A percentile compares a stretch with the other conserved stretches of the same genome.
phyloP scores from a whole-genome alignment of 495 filamentous ascomycete species.

The Penicillium cataractarum region DNA sequence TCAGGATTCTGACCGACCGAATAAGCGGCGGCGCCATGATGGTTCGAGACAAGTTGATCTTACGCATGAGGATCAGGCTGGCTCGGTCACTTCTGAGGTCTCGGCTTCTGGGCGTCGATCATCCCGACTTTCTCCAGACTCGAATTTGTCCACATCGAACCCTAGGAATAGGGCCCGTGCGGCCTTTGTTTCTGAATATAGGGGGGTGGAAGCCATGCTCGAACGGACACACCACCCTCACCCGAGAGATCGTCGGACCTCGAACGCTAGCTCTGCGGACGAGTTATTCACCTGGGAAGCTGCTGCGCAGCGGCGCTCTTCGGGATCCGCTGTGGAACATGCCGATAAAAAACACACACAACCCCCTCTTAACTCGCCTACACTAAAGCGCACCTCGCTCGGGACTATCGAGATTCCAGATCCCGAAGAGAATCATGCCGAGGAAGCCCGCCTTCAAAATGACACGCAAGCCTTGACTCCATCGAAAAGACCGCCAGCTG shows the following conservation, averaged over 20 bases:
- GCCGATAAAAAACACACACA: background rate
- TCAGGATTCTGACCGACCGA: conserved; percentile 29
- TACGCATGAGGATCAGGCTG: conserved; percentile 21
- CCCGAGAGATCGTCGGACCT: conserved; percentile 9
- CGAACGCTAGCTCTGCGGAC: conserved; percentile 19
- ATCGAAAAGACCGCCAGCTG: conserved; percentile 12
- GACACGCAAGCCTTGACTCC: background rate
- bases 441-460: background rate
- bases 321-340: background rate
- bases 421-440: background rate
- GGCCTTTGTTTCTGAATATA: conserved; percentile 23
- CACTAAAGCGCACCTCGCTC: background rate
- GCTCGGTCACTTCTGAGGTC: conserved; percentile 1
- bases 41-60: conserved; percentile 11
- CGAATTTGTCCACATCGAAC: conserved; percentile 24
- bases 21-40: conserved; percentile 39
- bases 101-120: conserved; percentile 11
- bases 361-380: background rate
- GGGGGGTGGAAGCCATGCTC: conserved; percentile 26
- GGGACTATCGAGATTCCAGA: conserved; percentile 24
- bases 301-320: conserved; percentile 32
- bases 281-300: conserved; percentile 35
- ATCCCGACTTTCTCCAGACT: conserved; percentile 25
- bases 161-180: conserved; percentile 12
- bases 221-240: background rate